Evolutionary conservation across 2,329 filamentous ascomycete genomes (phyloP), one percentile per base, ranked within the genome.

Genomic region (Penicillium sp.): DNA sequence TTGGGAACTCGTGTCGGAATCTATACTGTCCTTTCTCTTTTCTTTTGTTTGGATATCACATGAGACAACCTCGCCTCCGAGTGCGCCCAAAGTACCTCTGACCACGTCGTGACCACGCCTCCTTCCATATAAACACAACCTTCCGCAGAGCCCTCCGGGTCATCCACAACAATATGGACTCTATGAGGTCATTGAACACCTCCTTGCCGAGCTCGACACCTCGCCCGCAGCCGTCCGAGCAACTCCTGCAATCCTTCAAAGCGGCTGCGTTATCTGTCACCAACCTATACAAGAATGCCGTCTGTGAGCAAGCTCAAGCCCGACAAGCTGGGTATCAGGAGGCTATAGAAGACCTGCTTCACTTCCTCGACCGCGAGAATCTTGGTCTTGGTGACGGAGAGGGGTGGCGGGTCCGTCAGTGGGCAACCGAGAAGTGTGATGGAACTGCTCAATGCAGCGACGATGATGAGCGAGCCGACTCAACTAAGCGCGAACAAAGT

Each of bases 201-300:
- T 82, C 79, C 41, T 68, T 84, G 47, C 80, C 80, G n/a, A 69
- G 69, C 49, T 74, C 75, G 11, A 71, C 74, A 29, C 66, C 73
- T 56, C 76, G 68, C 48, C 66, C 67, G 41, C 71, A 73, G 48
- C 73, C 73, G 35, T 69, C 73, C 3, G 74, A 76, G 59, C 68
- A 74, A 63, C 81, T 96, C 39, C 81, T 96, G 47, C 85, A 91
- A 59, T 85, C 88, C 48, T 98, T 98, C 77, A 93, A 89, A 69
- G 83, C 86, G 13, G 93, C 93, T 27, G 93, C 93, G 16, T 77
- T 96, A 27, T 95, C 89, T 5, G 90, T 97, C 45, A 97, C 93
- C 39, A 95, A 94, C 63, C 82, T 98, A 11, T 97, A 97, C 74
- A 96, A 95, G 71, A 90, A 85, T 31, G 91, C 91, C 3, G 85